Conservation (phyloP, 352 stramenopile genomes). For the Pythium brassicae region DNA sequence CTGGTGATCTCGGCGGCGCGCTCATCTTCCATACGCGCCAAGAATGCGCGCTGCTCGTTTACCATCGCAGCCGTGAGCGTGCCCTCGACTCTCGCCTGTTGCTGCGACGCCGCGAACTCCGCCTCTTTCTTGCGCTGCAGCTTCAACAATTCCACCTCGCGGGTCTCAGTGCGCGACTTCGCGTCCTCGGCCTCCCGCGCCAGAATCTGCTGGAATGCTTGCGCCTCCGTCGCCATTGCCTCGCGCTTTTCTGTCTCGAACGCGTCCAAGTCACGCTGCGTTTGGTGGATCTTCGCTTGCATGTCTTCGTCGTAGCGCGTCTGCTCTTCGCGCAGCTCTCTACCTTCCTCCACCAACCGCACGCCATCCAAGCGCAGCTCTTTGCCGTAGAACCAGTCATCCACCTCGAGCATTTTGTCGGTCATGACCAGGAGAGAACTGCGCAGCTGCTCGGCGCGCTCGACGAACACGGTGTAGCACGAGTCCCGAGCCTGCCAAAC, state of each 20-base stretch:
- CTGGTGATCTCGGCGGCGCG: constrained; percentile 54
- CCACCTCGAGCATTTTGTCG: constrained; percentile 85
- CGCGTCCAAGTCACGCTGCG: constrained; percentile 76
- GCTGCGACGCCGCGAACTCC: constrained; percentile 69
- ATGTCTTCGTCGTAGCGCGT: constrained; percentile 74
- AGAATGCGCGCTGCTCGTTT: constrained; percentile 78
- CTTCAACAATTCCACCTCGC: constrained; percentile 79
- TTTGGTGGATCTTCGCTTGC: constrained; percentile 66
- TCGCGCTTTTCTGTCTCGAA: constrained; percentile 73
- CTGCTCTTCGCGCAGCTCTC: constrained; percentile 53
- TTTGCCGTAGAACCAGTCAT: constrained; percentile 92
- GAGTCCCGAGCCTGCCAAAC: constrained; percentile 73
- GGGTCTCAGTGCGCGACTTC: constrained; percentile 42
- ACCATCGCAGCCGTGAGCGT: constrained; percentile 56
- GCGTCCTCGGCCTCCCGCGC: constrained; percentile 45
- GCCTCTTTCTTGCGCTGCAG: constrained; percentile 64
- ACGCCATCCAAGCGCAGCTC: constrained; percentile 83
- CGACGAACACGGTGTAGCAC: constrained; percentile 38
- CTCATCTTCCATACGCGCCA: constrained; percentile 80
- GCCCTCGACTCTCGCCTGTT: constrained; percentile 54
- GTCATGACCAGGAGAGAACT: constrained; percentile 44
- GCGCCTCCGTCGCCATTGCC: constrained; percentile 46
- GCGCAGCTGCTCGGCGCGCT: constrained; percentile 52
- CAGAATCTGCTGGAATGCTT: constrained; percentile 63
- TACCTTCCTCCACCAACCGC: constrained; percentile 51